phyloP scores from a whole-genome alignment of 1,284 basidiomycete species.

The Ustilago esculenta region DNA sequence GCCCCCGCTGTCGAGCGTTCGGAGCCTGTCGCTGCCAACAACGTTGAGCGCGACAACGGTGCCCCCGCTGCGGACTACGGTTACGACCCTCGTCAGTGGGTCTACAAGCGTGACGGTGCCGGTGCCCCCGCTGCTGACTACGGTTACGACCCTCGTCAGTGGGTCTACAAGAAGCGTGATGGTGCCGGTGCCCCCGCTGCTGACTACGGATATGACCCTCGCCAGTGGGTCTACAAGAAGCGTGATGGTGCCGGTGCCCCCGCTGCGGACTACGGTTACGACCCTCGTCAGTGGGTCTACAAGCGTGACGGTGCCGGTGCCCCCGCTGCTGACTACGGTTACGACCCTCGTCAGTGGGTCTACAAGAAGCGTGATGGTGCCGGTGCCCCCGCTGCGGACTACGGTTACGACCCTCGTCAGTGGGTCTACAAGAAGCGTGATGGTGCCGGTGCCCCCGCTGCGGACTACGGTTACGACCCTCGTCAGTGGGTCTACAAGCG shows the following conservation, averaged over 20 bases:
- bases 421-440: slow-evolving; percentile 12
- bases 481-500: slow-evolving; percentile 16
- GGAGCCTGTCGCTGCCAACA: slow-evolving; percentile 10
- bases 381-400: slow-evolving; percentile 13
- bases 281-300: slow-evolving; percentile 7
- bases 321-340: slow-evolving; percentile 16
- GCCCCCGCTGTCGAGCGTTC: slow-evolving; percentile 32
- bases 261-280: slow-evolving; percentile 7
- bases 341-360: slow-evolving; percentile 9
- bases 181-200: slow-evolving; percentile 18
- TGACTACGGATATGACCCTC: slow-evolving; percentile 12
- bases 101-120: slow-evolving; percentile 24
- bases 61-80: slow-evolving; percentile 22
- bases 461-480: slow-evolving; percentile 16
- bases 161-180: slow-evolving; percentile 25
- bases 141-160: slow-evolving; percentile 9
- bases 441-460: slow-evolving; percentile 1
- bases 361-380: slow-evolving; percentile 10
- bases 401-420: slow-evolving; percentile 14
- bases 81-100: slow-evolving; percentile 10
- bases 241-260: no score
- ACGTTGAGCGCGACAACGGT: slow-evolving; percentile 19
- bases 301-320: slow-evolving; percentile 9
- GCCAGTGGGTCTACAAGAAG: slow-evolving; percentile 11
- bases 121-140: slow-evolving; percentile 16